Conservation (phyloP, 768 basidiomycete species). For the Podaxis carcinomalis region DNA sequence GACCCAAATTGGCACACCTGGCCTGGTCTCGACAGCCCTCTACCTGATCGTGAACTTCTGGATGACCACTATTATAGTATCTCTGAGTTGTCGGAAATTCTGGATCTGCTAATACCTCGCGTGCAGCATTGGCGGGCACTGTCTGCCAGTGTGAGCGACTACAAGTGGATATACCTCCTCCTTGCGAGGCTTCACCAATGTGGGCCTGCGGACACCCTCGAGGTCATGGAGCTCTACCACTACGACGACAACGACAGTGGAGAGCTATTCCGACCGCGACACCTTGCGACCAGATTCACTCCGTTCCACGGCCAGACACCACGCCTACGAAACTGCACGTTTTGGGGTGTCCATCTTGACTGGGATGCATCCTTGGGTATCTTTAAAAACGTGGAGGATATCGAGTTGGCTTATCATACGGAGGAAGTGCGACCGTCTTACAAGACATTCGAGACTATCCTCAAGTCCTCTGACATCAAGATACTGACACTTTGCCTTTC, state of each 20-base stretch:
- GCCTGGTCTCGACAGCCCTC: conserved; percentile 7
- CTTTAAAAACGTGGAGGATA: conserved; percentile 39
- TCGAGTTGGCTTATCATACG: conserved; percentile 62
- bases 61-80: conserved; percentile 24
- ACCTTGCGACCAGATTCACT: conserved; percentile 36
- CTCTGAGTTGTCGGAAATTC: conserved; percentile 29
- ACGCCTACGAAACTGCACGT: conserved; percentile 37
- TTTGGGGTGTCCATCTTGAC: conserved; percentile 71
- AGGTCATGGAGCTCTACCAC: conserved; percentile 51
- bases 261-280: conserved; percentile 34
- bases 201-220: conserved; percentile 48
- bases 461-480: conserved; percentile 52
- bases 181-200: conserved; percentile 39
- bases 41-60: conserved; percentile 7
- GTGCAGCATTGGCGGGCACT: conserved; percentile 50
- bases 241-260: conserved; percentile 40
- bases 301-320: conserved; percentile 57
- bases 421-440: conserved; percentile 62
- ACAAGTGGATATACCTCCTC: conserved; percentile 41
- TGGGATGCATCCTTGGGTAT: conserved; percentile 49
- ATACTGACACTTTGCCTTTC: conserved; percentile 51
- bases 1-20: background rate
- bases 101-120: conserved; percentile 47
- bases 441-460: conserved; percentile 44
- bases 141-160: conserved; percentile 40